Base-by-base conservation (phyloP, 345 rosid species). In the Salix viminalis region DNA sequence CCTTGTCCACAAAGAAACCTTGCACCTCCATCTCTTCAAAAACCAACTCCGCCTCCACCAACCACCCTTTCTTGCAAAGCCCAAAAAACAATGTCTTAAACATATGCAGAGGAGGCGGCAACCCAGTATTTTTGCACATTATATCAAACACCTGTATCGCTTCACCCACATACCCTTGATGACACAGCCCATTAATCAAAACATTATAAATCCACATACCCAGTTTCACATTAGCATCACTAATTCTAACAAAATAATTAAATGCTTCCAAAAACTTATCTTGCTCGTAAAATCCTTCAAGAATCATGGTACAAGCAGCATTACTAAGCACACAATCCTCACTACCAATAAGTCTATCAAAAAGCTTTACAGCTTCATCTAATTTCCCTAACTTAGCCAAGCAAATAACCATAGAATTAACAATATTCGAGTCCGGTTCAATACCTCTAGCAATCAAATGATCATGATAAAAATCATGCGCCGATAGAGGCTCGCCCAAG, bases 1-100 rank as follows among this genome's bases (percentile, higher is more conserved):
- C 76, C 79, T 72, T 85, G 72, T 90, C 89, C 18, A 87, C 84
- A 83, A 76, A 87, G 77, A 86, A 85, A 44, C 91, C 90, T 1
- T 66, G 84, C 16, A 82, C 76, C 82, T 89, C 95, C 72, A 89
- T 88, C 76, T 90, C 88, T 75, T 81, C 76, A 68, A 83, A 84
- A 48, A 90, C 30, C 9, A 76, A 80, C 85, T 89, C 92, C 0
- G 94, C 93, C 84, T 85, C 88, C 56, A 79, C 26, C 66, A 75
- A 72, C 70, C 84, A 76, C 15, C 91, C 89, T 77, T 79, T 81
- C 74, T 80, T 81, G 80, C 93, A 92, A 80, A 89, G 80, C 37
- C 91, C 88, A 77, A 87, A 89, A 74, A 90, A 92, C 84, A 89
- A 74, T 64, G 91, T 86, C 77, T 89, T 89, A 30, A 80, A 85